These are phyloP conservation scores for Picochlorum sp. DNA, from an alignment of 139 green algal species.

Conservation along the genomic window DNA sequence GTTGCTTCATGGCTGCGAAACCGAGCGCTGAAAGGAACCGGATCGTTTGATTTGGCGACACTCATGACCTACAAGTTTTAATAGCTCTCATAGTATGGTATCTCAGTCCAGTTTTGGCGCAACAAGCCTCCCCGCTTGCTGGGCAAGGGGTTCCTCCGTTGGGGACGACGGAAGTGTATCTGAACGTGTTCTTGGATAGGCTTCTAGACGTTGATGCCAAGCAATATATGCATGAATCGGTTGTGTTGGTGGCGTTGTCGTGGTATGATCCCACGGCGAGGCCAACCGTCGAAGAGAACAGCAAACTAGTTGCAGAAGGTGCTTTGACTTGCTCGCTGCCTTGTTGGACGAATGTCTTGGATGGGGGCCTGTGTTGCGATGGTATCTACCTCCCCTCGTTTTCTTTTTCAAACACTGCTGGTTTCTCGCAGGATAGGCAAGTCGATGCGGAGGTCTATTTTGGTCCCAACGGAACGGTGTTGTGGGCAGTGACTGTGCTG, in stretches of 20 bases:
- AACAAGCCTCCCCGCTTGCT: background rate
- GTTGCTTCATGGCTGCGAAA: too few species aligned
- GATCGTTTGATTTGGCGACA: too few species aligned
- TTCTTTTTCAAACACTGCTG: constrained; percentile 35
- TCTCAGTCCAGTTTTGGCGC: background rate
- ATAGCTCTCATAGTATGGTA: background rate
- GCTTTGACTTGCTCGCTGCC: background rate
- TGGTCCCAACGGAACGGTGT: background rate
- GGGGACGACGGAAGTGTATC: constrained; percentile 3
- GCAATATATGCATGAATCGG: background rate
- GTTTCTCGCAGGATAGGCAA: constrained; percentile 11
- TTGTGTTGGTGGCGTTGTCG: background rate
- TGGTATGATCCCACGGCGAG: background rate
- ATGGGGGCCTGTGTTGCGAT: constrained; percentile 15
- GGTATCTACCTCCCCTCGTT: constrained; percentile 32
- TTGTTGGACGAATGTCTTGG: background rate
- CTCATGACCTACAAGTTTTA: background rate
- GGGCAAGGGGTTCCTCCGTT: background rate
- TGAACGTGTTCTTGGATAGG: background rate
- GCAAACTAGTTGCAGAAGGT: background rate
- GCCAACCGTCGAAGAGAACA: background rate
- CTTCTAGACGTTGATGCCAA: background rate
- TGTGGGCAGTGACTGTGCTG: background rate
- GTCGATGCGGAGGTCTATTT: constrained; percentile 18
- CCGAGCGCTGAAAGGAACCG: too few species aligned